Conservation (phyloP, 768 basidiomycete species). For the Podaxis carcinomalis region DNA sequence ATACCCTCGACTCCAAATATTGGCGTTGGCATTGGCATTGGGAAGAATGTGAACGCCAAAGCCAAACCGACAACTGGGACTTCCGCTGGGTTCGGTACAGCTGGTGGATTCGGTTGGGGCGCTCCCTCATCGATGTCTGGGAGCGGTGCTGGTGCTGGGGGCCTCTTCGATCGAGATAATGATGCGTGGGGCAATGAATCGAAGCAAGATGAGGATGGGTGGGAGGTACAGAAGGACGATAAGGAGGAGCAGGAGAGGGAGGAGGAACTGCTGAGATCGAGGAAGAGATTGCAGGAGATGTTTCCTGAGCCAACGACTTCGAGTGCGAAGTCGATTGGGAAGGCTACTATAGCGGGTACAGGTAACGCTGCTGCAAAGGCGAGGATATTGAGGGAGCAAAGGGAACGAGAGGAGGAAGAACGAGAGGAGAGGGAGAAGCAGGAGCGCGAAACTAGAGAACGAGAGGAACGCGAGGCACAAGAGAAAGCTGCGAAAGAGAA, state of each 20-base stretch:
- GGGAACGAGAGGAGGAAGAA: conserved; percentile 4
- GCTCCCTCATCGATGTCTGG: not conserved
- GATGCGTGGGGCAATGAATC: not conserved
- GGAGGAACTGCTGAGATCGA: not conserved
- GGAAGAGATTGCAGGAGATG: conserved; percentile 2
- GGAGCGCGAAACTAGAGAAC: conserved; percentile 1
- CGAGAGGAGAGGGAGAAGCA: not conserved
- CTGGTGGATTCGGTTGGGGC: conserved; percentile 8
- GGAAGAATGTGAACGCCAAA: not conserved
- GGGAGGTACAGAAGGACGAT: not conserved
- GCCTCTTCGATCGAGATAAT: not conserved
- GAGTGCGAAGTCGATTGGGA: not conserved
- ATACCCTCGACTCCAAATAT: not conserved
- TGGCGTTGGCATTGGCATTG: not conserved
- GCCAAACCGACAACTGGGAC: conserved; percentile 8
- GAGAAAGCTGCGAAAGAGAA: conserved; percentile 14
- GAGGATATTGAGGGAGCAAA: not conserved
- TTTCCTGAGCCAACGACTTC: not conserved
- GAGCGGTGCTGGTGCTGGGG: not conserved
- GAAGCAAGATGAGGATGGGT: not conserved
- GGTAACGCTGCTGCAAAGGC: not conserved
- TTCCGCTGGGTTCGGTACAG: not conserved
- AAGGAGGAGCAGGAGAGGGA: not conserved
- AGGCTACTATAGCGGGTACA: not conserved
- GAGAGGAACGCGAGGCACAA: not conserved